A percentile compares a stretch with the other conserved stretches of the same genome.
phyloP scores from a whole-genome alignment of 495 filamentous ascomycete genomes.

The Letharia lupina region DNA sequence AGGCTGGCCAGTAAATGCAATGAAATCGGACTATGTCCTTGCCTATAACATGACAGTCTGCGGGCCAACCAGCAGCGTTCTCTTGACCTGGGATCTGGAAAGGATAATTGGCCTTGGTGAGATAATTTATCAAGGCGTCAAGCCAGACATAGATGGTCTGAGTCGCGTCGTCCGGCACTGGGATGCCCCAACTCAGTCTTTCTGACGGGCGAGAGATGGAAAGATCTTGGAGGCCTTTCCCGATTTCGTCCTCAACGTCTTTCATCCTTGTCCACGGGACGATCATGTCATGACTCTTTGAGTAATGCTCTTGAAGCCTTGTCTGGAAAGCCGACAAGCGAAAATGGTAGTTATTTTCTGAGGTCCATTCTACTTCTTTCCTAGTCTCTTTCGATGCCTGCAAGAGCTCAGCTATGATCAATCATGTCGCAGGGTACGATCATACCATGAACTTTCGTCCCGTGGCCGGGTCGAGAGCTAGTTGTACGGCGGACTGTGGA shows the following conservation, averaged over 20 bases:
- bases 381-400: slow-evolving; percentile 70
- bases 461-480: slow-evolving; percentile 66
- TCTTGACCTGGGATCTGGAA: slow-evolving; percentile 57
- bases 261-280: slow-evolving; percentile 56
- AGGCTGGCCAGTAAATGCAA: slow-evolving; percentile 94
- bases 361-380: slow-evolving; percentile 87
- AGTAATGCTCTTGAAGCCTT: slow-evolving; percentile 68
- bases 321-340: slow-evolving; percentile 73
- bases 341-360: slow-evolving; percentile 94
- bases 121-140: slow-evolving; percentile 89
- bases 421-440: not conserved
- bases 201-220: slow-evolving; percentile 77
- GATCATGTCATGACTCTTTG: slow-evolving; percentile 61
- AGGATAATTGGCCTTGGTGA: slow-evolving; percentile 81
- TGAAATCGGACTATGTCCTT: slow-evolving; percentile 98
- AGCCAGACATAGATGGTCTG: slow-evolving; percentile 99
- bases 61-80: slow-evolving; percentile 66
- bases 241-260: slow-evolving; percentile 59
- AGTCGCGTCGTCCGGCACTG: slow-evolving; percentile 68
- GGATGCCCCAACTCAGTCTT: slow-evolving; percentile 81
- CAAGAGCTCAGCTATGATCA: not conserved
- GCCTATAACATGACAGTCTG: slow-evolving; percentile 82
- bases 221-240: slow-evolving; percentile 68
- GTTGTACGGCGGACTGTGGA: slow-evolving; percentile 63
- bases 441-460: slow-evolving; percentile 62